phyloP scores from a whole-genome alignment of 2,329 filamentous ascomycete species.

The Pestalotiopsis sp. region DNA sequence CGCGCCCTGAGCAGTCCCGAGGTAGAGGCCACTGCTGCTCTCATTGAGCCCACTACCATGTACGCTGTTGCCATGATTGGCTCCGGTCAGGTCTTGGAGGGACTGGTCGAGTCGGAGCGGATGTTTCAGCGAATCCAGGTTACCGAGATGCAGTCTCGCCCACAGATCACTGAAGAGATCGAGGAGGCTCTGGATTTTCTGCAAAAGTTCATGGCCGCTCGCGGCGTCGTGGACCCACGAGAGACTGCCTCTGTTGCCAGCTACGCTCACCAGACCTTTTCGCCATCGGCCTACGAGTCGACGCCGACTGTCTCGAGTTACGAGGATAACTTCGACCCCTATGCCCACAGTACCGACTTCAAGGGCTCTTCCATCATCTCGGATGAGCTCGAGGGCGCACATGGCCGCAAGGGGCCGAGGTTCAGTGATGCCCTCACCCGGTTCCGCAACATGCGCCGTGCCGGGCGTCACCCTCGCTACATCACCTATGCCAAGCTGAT shows the following conservation, averaged over 20 bases:
- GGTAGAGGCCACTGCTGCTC: constrained; percentile 58
- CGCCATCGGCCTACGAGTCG: constrained; percentile 52
- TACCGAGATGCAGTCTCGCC: constrained; percentile 47
- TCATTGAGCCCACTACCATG: constrained; percentile 89
- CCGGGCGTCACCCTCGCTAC: constrained; percentile 89
- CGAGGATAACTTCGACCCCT: constrained; percentile 88
- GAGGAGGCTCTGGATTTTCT: constrained; percentile 81
- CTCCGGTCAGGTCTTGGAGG: constrained; percentile 81
- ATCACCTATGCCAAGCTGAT: constrained; percentile 97
- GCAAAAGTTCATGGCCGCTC: constrained; percentile 56
- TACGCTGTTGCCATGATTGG: constrained; percentile 86
- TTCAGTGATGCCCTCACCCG: constrained; percentile 79
- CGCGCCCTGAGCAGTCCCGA: constrained; percentile 65
- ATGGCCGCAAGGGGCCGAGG: constrained; percentile 70
- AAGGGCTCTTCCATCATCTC: constrained; percentile 90
- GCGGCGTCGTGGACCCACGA: constrained; percentile 56
- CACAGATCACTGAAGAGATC: constrained; percentile 73
- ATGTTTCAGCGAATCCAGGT: constrained; percentile 86
- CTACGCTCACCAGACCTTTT: constrained; percentile 48
- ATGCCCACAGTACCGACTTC: constrained; percentile 87
- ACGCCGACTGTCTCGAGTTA: constrained; percentile 60
- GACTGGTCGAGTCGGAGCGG: constrained; percentile 72
- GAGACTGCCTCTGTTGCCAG: constrained; percentile 48
- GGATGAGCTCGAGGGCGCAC: constrained; percentile 80
- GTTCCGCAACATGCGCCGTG: constrained; percentile 90